Base-by-base conservation (phyloP, 495 filamentous ascomycete species). In the Penicillium bovifimosum region DNA sequence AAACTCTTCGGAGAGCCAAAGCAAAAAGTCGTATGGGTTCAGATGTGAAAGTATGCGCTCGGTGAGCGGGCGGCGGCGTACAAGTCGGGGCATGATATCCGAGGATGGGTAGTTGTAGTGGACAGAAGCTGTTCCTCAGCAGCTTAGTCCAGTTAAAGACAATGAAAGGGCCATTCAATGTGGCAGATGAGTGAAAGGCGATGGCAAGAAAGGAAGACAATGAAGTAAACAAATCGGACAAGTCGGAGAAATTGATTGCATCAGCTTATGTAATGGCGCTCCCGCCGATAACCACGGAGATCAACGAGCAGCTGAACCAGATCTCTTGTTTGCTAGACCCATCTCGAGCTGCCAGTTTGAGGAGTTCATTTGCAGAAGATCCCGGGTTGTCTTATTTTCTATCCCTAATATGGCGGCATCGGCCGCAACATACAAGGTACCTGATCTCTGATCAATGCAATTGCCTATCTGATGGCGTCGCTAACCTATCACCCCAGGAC, bases 1-100 rank as follows among this genome's bases (percentile, higher is more conserved):
- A 52, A 96, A 76, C 69, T 92, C 86, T 60, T 96, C 91, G 1
- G 88, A 95, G 2, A 95, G 68, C 84, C 87, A 92, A 17, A 97
- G 79, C 32, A 93, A 74, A 65, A 90, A 86, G 69, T 98, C 93
- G 66, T 86, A 78, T 18, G 90, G 91, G 60, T 97, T 90, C 29
- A 98, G 74, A 65, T 84, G 83, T 41, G 83, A 75, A 61, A 81
- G 80, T 58, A 97, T 77, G 54, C 91, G 86, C 74, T 96, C 83
- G 2, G 66, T 52, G 60, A 96, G 75, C 60, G 92, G 83, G 51
- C 80, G 80, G 34, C 82, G 83, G 60, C 93, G 90, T 53, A 98
- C 81, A 34, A 96, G 81, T 61, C 90, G 84, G 47, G 86, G 86
- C 78, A 86, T 84, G 48, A 52, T 76, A 64, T 40, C 35, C 42